phyloP scores from a whole-genome alignment of 169 alveolate genomes.

The Pseudocohnilembus persalinus region DNA sequence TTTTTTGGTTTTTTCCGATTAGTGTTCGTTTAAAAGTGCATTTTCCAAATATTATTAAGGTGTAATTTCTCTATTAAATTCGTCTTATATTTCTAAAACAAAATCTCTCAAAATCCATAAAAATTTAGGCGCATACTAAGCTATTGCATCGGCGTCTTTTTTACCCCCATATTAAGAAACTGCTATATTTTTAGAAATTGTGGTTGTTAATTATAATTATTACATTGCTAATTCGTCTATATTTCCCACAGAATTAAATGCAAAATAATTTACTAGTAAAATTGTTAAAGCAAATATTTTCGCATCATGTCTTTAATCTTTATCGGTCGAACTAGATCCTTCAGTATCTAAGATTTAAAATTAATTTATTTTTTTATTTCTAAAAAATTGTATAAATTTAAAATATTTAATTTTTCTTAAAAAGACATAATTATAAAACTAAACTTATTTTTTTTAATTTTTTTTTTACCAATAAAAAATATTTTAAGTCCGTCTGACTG shows the following conservation, averaged over 20 bases:
- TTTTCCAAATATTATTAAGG: constrained; percentile 79
- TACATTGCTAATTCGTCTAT: constrained; percentile 79
- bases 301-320: constrained; percentile 76
- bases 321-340: constrained; percentile 78
- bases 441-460: no score
- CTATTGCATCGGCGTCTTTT: constrained; percentile 40
- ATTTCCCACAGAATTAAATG: constrained; percentile 78
- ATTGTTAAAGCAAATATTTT: constrained; percentile 83
- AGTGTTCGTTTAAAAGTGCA: constrained; percentile 45
- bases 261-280: constrained; percentile 69
- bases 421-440: background rate
- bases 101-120: constrained; percentile 88
- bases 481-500: constrained; percentile 30
- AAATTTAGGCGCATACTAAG: constrained; percentile 77
- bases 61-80: constrained; percentile 66
- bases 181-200: constrained; percentile 29
- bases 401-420: no score
- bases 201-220: constrained; percentile 51
- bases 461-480: background rate
- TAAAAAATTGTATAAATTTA: constrained; percentile 6
- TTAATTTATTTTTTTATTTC: constrained; percentile 55
- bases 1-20: constrained; percentile 33
- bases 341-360: constrained; percentile 85
- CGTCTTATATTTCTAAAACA: constrained; percentile 67
- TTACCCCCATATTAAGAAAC: constrained; percentile 26